Evolutionary conservation across 208 protist genomes (phyloP).

Genomic region (Trypanosoma avium): DNA sequence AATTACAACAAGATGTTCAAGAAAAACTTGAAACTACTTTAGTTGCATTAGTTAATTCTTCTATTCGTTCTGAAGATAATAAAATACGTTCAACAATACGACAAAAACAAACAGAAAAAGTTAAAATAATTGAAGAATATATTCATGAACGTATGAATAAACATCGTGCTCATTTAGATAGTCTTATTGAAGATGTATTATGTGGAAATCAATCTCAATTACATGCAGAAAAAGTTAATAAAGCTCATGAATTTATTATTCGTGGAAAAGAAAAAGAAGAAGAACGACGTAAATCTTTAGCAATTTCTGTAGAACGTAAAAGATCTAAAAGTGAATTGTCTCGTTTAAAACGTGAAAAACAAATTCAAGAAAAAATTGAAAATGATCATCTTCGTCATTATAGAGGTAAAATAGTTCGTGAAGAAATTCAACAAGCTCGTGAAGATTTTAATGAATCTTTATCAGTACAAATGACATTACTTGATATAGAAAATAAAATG

Average conservation of each 20-base stretch:
- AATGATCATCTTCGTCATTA: not conserved
- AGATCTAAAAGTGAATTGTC: constrained; percentile 1
- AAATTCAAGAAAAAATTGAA: not conserved
- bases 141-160: constrained; percentile 4
- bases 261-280: not conserved
- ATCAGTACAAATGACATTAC: constrained; percentile 5
- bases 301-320: not conserved
- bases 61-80: constrained; percentile 6
- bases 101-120: not conserved
- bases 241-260: constrained; percentile 11
- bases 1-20: constrained; percentile 6
- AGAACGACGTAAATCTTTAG: not conserved
- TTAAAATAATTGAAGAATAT: constrained; percentile 13
- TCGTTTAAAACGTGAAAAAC: not conserved
- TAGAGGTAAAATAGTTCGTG: not conserved
- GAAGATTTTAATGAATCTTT: constrained; percentile 16
- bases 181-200: constrained; percentile 16
- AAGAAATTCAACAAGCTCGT: constrained; percentile 2
- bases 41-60: not conserved
- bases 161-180: constrained; percentile 15
- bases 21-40: constrained; percentile 8
- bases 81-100: not conserved
- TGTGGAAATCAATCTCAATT: not conserved
- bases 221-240: not conserved
- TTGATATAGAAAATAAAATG: constrained; percentile 18